Base-by-base conservation (phyloP, 139 green algal species). In the Picochlorum sp. region DNA sequence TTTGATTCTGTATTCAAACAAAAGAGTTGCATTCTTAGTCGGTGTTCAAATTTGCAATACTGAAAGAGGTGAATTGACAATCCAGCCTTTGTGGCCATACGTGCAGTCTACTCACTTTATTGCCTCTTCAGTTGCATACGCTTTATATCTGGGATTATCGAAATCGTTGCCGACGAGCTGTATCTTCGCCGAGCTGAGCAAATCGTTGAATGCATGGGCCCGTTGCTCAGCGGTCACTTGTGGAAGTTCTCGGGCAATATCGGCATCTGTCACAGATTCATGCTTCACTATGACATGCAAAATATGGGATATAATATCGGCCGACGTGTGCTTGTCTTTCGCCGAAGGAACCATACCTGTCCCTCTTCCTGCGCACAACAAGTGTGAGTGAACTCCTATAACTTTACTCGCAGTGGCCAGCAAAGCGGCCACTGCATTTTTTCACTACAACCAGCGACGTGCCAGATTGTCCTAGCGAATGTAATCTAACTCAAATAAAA, bases 1-100 rank as follows among this genome's bases (percentile, higher is more conserved):
- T 57, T 89, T 88, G 55, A 86, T 78, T 50, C 80, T n/a, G n/a
- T n/a, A n/a, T n/a, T n/a, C n/a, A n/a, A 12, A 9, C 26, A 9
- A 39, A 9, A 28, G 12, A 12, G 45, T 55, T 10, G 12, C 9
- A 28, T 10, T 12, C 32, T 12, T 9, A 55, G 28, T 12, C 36
- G 29, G 5, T 26, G 12, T 8, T 7, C 7, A 0, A 57, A 3
- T 16, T 47, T 20, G 7, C 37, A 37, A 13, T 5, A 13, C 16
- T n/a, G 4, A 16, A 7, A 5, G 32, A 13, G 31, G n/a, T n/a
- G n/a, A n/a, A n/a, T n/a, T n/a, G n/a, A n/a, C n/a, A n/a, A n/a
- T n/a, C n/a, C 26, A 6, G 22, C 18, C 41, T 37, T 5, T 24
- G 36, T 13, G 33, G 41, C 14, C n/a, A n/a, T n/a, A n/a, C n/a